A percentile compares a stretch with the other conserved stretches of the same genome.
Evolutionary conservation across 176 grass and related monocot species (phyloP).

Genomic region (Avena insularis): DNA sequence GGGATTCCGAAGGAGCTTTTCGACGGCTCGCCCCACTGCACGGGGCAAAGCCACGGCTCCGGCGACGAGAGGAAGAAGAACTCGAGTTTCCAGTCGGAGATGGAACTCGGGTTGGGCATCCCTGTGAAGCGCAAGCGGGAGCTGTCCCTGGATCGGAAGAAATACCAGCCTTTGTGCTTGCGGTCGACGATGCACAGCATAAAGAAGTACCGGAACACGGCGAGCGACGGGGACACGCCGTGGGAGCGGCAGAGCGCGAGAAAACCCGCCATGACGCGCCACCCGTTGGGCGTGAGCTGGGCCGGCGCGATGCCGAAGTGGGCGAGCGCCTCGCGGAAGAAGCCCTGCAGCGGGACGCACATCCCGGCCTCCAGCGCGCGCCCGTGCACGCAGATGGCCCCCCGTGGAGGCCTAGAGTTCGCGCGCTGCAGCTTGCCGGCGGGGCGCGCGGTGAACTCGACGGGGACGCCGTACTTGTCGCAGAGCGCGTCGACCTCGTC

Average conservation of each 20-base stretch:
- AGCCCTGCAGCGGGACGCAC: background rate
- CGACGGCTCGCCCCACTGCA: background rate
- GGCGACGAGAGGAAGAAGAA: conserved; percentile 4
- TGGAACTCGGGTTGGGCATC: background rate
- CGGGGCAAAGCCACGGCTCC: background rate
- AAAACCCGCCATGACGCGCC: background rate
- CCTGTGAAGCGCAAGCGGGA: background rate
- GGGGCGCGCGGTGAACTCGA: background rate
- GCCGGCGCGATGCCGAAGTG: background rate
- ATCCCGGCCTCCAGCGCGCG: conserved; percentile 7
- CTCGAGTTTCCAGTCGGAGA: background rate
- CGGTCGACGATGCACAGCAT: fast-evolving
- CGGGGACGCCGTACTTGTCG: background rate
- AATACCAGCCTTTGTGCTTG: background rate
- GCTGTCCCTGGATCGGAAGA: background rate
- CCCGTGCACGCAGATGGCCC: background rate
- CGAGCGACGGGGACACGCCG: background rate
- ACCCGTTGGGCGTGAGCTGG: background rate
- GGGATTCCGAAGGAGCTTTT: background rate
- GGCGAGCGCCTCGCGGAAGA: background rate
- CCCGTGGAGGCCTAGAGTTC: background rate
- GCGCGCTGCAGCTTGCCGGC: background rate
- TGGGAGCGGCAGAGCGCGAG: background rate
- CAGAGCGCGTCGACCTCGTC: background rate
- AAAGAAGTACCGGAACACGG: background rate